Evolutionary conservation across 371 early-diverging fungal species (phyloP).

Genomic region (Lichtheimia hyalospora): DNA sequence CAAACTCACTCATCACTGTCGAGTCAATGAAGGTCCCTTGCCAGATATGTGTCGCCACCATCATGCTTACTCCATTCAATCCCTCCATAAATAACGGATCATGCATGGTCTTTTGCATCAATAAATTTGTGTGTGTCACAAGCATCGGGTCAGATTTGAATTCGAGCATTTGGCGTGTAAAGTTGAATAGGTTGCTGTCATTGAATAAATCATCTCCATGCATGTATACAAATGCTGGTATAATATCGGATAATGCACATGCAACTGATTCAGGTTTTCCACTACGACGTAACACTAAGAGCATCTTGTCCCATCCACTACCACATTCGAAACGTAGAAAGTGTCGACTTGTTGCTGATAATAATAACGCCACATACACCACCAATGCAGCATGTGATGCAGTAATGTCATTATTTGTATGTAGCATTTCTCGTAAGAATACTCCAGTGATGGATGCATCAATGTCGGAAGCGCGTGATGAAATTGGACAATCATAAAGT

Average conservation of each 20-base stretch:
- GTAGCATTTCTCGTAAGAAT: slow-evolving; percentile 34
- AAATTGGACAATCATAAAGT: slow-evolving; percentile 45
- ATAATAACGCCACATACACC: slow-evolving; percentile 42
- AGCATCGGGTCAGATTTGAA: slow-evolving; percentile 51
- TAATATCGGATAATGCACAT: slow-evolving; percentile 31
- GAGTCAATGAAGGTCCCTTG: slow-evolving; percentile 41
- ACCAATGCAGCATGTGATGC: slow-evolving; percentile 46
- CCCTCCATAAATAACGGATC: neutral
- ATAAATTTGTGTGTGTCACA: slow-evolving; percentile 15
- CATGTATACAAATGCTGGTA: slow-evolving; percentile 51
- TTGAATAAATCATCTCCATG: slow-evolving; percentile 55
- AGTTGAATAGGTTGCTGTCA: slow-evolving; percentile 29
- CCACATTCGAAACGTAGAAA: slow-evolving; percentile 48
- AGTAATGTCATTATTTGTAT: slow-evolving; percentile 15
- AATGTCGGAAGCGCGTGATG: slow-evolving; percentile 29
- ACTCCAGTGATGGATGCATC: slow-evolving; percentile 31
- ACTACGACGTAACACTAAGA: slow-evolving; percentile 34
- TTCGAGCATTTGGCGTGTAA: slow-evolving; percentile 38
- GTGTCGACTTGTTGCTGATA: slow-evolving; percentile 53
- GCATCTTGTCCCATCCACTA: slow-evolving; percentile 54
- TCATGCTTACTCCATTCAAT: slow-evolving; percentile 23
- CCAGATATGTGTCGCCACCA: slow-evolving; percentile 39
- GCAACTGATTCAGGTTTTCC: slow-evolving; percentile 39
- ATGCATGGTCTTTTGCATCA: neutral
- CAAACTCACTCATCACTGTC: slow-evolving; percentile 18